Evolutionary conservation across 495 filamentous ascomycete genomes (phyloP).

Genomic region (Aspergillus affinis): DNA sequence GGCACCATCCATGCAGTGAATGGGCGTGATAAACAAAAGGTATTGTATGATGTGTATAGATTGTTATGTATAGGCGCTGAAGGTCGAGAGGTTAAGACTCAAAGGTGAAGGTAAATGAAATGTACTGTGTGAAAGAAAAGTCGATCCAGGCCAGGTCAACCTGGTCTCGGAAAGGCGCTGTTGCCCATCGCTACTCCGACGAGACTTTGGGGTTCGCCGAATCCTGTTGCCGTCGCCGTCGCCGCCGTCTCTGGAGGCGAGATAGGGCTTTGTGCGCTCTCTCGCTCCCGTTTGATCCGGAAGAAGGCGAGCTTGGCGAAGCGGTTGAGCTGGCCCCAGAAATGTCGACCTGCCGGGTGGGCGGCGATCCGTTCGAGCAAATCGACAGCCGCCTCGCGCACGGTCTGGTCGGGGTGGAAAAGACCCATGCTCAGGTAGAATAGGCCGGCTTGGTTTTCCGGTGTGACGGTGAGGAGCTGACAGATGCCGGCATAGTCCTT

Average conservation of each 20-base stretch:
- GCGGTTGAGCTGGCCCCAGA: slow-evolving; percentile 81
- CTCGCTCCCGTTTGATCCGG: slow-evolving; percentile 64
- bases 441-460: slow-evolving; percentile 83
- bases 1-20: neutral
- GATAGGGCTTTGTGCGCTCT: slow-evolving; percentile 33
- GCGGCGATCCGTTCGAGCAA: slow-evolving; percentile 78
- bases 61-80: neutral
- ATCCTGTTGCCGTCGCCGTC: neutral
- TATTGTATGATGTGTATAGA: neutral
- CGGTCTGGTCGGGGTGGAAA: slow-evolving; percentile 84
- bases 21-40: neutral
- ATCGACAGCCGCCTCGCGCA: slow-evolving; percentile 73
- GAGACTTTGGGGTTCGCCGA: slow-evolving; percentile 37
- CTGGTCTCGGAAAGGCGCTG: neutral
- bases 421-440: slow-evolving; percentile 91
- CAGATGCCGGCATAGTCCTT: slow-evolving; percentile 85
- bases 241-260: slow-evolving; percentile 9
- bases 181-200: slow-evolving; percentile 42
- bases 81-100: neutral
- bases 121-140: neutral
- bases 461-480: slow-evolving; percentile 80
- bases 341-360: slow-evolving; percentile 90
- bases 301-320: slow-evolving; percentile 83
- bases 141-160: neutral
- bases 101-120: neutral